Conservation (phyloP, 345 rosid species). For the Diplotaxis tenuifolia region DNA sequence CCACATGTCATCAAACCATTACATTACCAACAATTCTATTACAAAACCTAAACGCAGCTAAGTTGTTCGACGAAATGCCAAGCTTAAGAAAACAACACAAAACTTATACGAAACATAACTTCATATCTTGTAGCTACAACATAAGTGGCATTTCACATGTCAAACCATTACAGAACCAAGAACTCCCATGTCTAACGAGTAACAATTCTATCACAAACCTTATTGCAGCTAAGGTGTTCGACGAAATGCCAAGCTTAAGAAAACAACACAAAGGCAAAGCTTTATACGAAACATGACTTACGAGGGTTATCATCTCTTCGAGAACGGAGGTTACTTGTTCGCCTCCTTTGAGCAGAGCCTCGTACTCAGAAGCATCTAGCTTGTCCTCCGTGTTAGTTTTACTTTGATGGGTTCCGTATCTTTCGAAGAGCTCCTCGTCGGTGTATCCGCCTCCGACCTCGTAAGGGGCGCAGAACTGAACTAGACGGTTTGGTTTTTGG, state of each 20-base stretch:
- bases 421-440: neutral
- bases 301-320: constrained; percentile 22
- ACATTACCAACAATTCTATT: no score
- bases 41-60: no score
- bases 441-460: constrained; percentile 22
- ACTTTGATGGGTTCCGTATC: constrained; percentile 6
- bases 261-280: neutral
- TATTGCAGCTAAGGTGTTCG: neutral
- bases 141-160: neutral
- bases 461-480: constrained; percentile 43
- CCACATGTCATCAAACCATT: neutral
- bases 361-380: constrained; percentile 52
- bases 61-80: no score
- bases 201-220: neutral
- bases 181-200: no score
- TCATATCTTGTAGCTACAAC: no score
- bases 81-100: no score
- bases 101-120: no score
- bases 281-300: neutral
- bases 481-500: constrained; percentile 27
- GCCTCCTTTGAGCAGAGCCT: constrained; percentile 85
- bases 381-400: constrained; percentile 32
- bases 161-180: neutral
- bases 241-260: neutral
- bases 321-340: constrained; percentile 92